Conservation (phyloP, 129 eudicot genomes). For the Flaveria brownii region DNA sequence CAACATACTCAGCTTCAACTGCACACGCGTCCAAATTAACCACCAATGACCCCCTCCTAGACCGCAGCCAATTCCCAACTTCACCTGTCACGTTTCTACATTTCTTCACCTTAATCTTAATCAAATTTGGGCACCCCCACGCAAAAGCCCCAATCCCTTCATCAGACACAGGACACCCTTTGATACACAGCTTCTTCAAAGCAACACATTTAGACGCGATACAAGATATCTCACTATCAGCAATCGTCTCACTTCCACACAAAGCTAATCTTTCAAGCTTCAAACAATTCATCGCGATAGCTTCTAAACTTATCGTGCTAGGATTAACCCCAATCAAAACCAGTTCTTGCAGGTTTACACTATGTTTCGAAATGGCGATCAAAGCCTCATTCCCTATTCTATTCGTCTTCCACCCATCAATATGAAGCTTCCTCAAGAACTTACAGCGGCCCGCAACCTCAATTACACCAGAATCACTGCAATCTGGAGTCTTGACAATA, state of each 20-base stretch:
- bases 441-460: slow-evolving; percentile 9
- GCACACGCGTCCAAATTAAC: slow-evolving; percentile 62
- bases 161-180: slow-evolving; percentile 24
- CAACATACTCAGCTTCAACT: slow-evolving; percentile 47
- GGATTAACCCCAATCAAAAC: slow-evolving; percentile 33
- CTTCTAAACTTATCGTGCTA: slow-evolving; percentile 17
- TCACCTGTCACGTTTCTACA: slow-evolving; percentile 66
- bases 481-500: slow-evolving; percentile 6
- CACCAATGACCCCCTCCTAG: slow-evolving; percentile 51
- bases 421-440: slow-evolving; percentile 29
- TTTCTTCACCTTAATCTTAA: slow-evolving; percentile 48
- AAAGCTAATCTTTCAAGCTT: slow-evolving; percentile 36
- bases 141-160: slow-evolving; percentile 33
- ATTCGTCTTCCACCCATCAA: slow-evolving; percentile 21
- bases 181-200: slow-evolving; percentile 36
- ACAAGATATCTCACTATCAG: slow-evolving; percentile 31
- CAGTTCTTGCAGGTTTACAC: slow-evolving; percentile 33
- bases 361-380: slow-evolving; percentile 13
- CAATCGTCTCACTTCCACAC: slow-evolving; percentile 35
- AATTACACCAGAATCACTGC: background rate
- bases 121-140: slow-evolving; percentile 38
- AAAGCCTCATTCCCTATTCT: slow-evolving; percentile 12
- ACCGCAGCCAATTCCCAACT: slow-evolving; percentile 58
- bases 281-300: slow-evolving; percentile 21
- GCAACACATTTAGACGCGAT: slow-evolving; percentile 20